Evolutionary conservation across 108 stramenopile genomes (phyloP), one percentile per base, ranked within the genome.

Genomic region (Nitzschia sp.): DNA sequence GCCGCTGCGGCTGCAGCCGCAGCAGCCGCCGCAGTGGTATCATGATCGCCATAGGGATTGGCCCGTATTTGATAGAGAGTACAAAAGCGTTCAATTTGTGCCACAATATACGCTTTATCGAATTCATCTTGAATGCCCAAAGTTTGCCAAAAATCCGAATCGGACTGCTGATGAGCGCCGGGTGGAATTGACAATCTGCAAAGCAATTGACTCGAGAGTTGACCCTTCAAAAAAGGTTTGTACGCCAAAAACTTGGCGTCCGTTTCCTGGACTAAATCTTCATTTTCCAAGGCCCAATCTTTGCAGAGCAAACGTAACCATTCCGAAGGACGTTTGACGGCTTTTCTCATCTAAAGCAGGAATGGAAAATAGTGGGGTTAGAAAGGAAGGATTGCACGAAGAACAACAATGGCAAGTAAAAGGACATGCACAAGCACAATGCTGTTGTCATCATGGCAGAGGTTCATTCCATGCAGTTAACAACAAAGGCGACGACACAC

Each of bases 331-430:
- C 76, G 63, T 62, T 88, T 86, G 55, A 13, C 73, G 0, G 87
- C 83, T 67, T 79, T 81, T 59, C 87, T 59, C 91, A 92, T 89
- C 88, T 92, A 27, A n/a, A n/a, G n/a, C n/a, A n/a, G n/a, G n/a
- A n/a, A n/a, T n/a, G n/a, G n/a, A n/a, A n/a, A n/a, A n/a, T n/a
- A n/a, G n/a, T n/a, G n/a, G n/a, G n/a, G n/a, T n/a, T n/a, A n/a
- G n/a, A n/a, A n/a, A n/a, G n/a, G n/a, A n/a, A n/a, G 18, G 23
- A 54, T 54, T 18, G 18, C 19, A 54, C n/a, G n/a, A n/a, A n/a
- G n/a, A n/a, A n/a, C n/a, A n/a, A n/a, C n/a, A n/a, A n/a, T n/a
- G 45, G 15, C 45, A 45, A 45, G 15, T 13, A 45, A 45, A 45
- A 45, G 45, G 45, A 45, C 9, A 45, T 45, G 45, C 45, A 45